Conservation (phyloP, 345 rosid genomes). For the Clausena lansium region DNA sequence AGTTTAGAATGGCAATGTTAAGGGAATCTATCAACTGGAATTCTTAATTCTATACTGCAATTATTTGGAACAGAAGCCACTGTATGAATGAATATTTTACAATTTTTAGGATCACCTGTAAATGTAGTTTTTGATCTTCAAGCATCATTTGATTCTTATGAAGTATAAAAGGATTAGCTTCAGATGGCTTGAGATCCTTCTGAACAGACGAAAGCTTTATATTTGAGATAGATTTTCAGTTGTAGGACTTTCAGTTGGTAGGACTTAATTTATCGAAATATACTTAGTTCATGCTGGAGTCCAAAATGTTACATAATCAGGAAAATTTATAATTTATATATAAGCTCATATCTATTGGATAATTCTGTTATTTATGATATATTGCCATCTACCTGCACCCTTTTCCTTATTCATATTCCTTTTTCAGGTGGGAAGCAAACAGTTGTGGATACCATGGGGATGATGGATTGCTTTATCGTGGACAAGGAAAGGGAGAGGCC, state of each 20-base stretch:
- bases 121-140: neutral
- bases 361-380: neutral
- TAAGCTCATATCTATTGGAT: neutral
- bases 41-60: neutral
- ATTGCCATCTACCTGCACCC: conserved; percentile 1
- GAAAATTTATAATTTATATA: too few relatives aligned
- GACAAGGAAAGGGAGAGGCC: conserved; percentile 69
- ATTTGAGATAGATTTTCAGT: too few relatives aligned
- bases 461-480: conserved; percentile 77
- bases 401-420: conserved; percentile 12
- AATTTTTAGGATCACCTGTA: neutral
- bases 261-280: too few relatives aligned
- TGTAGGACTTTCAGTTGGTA: too few relatives aligned
- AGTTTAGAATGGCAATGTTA: neutral
- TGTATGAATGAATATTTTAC: neutral
- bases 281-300: too few relatives aligned
- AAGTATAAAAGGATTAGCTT: neutral
- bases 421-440: conserved; percentile 88
- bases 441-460: conserved; percentile 98
- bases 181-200: too few relatives aligned
- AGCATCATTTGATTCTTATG: neutral
- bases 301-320: neutral
- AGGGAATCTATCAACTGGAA: neutral
- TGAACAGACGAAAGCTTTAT: too few relatives aligned
- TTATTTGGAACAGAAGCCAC: neutral